These are phyloP conservation scores for Sclerotinia glacialis DNA, from an alignment of 2,329 filamentous ascomycete genomes.

Conservation along the genomic window DNA sequence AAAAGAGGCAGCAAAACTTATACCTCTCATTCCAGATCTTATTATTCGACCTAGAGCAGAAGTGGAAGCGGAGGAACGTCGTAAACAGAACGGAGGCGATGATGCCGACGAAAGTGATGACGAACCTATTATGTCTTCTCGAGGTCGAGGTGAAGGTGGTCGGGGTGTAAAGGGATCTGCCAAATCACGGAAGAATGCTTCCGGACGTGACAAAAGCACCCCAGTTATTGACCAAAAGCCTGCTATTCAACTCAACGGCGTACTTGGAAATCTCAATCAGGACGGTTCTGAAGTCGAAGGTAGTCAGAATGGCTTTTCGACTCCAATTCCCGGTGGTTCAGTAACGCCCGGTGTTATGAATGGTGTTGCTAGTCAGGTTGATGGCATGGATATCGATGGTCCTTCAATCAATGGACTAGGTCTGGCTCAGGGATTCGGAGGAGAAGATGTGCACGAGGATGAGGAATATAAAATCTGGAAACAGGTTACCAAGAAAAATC, in stretches of 20 bases:
- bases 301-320: conserved; percentile 79
- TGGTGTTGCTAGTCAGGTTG: conserved; percentile 70
- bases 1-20: conserved; percentile 94
- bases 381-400: conserved; percentile 85
- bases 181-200: conserved; percentile 70
- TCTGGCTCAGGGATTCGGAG: conserved; percentile 60
- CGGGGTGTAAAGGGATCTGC: conserved; percentile 54
- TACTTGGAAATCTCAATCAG: conserved; percentile 55
- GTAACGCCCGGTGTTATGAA: conserved; percentile 73
- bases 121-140: conserved; percentile 96
- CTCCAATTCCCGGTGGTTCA: conserved; percentile 71
- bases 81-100: conserved; percentile 81
- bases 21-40: conserved; percentile 91
- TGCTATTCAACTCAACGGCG: conserved; percentile 62
- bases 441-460: conserved; percentile 78
- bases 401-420: conserved; percentile 66
- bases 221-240: conserved; percentile 75
- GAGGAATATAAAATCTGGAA: conserved; percentile 99
- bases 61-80: conserved; percentile 82
- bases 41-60: conserved; percentile 87
- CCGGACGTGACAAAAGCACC: conserved; percentile 74
- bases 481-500: conserved; percentile 95
- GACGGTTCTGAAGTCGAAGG: conserved; percentile 82
- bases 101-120: conserved; percentile 94
- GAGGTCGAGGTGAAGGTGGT: conserved; percentile 77